Percentiles rank a stretch among this genome's conserved stretches.
Conservation (phyloP, 306 rosid genomes). For the Hippophae rhamnoides region DNA sequence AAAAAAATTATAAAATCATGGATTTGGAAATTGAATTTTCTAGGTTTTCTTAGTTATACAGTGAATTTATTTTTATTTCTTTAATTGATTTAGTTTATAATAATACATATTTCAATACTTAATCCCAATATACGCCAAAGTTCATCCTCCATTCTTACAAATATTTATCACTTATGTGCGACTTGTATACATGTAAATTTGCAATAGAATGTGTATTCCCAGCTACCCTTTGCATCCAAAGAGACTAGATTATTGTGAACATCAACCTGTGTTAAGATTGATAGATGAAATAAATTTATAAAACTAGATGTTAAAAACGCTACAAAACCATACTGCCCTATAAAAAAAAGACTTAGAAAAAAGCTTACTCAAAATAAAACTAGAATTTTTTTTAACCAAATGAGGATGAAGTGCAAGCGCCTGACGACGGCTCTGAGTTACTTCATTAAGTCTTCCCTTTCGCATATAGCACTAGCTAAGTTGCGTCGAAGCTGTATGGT, state of each 20-base stretch:
- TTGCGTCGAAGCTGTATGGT: conserved; percentile 79
- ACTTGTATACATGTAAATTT: too few relatives aligned
- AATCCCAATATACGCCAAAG: too few relatives aligned
- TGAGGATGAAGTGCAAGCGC: conserved; percentile 87
- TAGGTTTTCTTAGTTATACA: too few relatives aligned
- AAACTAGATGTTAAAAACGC: background rate
- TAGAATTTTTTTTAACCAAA: conserved; percentile 39
- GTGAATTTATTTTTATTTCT: too few relatives aligned
- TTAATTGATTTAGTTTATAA: too few relatives aligned
- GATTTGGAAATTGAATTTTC: too few relatives aligned
- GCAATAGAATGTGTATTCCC: background rate
- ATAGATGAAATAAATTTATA: too few relatives aligned
- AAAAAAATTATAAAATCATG: too few relatives aligned
- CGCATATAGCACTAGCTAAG: conserved; percentile 98
- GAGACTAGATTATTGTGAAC: background rate
- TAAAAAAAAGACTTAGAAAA: background rate
- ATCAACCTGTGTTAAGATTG: conserved; percentile 34
- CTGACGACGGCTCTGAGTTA: conserved; percentile 96
- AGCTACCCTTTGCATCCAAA: background rate
- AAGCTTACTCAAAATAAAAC: background rate
- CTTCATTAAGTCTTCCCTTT: conserved; percentile 88
- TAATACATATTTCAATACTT: too few relatives aligned
- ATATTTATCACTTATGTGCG: too few relatives aligned
- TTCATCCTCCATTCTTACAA: too few relatives aligned
- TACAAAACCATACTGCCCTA: background rate